These are phyloP conservation scores for Sarcomyxa edulis DNA, from an alignment of 768 basidiomycete genomes.

Conservation along the genomic window DNA sequence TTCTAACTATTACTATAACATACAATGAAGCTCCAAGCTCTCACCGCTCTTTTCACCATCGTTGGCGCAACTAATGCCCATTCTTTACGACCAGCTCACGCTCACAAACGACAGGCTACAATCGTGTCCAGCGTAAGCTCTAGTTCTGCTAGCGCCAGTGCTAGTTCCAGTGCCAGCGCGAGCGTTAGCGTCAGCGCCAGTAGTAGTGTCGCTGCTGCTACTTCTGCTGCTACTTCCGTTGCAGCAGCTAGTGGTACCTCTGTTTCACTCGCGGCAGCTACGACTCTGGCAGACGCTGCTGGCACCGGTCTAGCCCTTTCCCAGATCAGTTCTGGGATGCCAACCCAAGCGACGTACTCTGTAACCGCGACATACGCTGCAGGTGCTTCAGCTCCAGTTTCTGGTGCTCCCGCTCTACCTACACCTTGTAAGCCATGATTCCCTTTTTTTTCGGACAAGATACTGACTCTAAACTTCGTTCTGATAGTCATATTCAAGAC, in stretches of 20 bases:
- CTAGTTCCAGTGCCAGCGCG: constrained; percentile 10
- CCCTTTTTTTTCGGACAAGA: constrained; percentile 4
- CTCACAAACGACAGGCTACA: constrained; percentile 34
- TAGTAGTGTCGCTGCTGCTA: constrained; percentile 5
- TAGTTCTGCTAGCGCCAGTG: constrained; percentile 9
- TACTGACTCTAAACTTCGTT: constrained; percentile 1
- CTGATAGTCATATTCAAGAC: constrained; percentile 38
- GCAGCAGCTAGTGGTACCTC: constrained; percentile 9
- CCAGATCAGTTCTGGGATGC: constrained; percentile 60
- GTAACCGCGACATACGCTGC: constrained; percentile 48
- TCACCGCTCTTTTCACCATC: constrained; percentile 41
- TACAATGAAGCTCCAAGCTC: constrained; percentile 44
- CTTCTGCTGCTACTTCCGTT: constrained; percentile 6
- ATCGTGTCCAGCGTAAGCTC: constrained; percentile 11
- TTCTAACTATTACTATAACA: too few species aligned
- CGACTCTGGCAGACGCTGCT: constrained; percentile 43
- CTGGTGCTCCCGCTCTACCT: constrained; percentile 66
- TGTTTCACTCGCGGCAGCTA: constrained; percentile 28
- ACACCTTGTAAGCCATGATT: constrained; percentile 46
- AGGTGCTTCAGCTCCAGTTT: constrained; percentile 57
- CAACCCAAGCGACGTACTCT: constrained; percentile 41
- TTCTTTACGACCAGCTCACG: constrained; percentile 29
- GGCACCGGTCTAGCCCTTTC: constrained; percentile 53
- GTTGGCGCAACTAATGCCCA: constrained; percentile 32
- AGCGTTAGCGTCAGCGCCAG: constrained; percentile 4